These are phyloP conservation scores for Cladorrhinum samala DNA, from an alignment of 495 filamentous ascomycete genomes.

Conservation along the genomic window DNA sequence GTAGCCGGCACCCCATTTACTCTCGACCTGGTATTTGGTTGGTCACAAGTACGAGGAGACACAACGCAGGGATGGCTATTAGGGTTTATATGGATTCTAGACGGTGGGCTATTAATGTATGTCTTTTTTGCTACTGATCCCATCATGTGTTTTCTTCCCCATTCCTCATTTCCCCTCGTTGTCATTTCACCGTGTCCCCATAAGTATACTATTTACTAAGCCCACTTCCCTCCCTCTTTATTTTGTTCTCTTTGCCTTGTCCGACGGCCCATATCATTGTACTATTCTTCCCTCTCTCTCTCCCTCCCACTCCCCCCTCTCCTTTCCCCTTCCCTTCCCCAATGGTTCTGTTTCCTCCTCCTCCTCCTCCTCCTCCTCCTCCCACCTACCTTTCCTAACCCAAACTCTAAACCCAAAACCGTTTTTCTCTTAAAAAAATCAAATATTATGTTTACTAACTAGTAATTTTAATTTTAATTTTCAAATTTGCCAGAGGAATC, in stretches of 20 bases:
- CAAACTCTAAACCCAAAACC: not conserved
- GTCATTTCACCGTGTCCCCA: too few species aligned
- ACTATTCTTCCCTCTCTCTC: conserved; percentile 33
- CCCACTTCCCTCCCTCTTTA: too few species aligned
- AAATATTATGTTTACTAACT: not conserved
- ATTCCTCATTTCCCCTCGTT: too few species aligned
- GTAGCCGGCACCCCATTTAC: conserved; percentile 71
- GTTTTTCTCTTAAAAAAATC: not conserved
- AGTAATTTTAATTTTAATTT: too few species aligned
- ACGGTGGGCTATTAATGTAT: conserved; percentile 65
- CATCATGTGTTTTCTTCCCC: too few species aligned
- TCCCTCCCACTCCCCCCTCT: conserved; percentile 20
- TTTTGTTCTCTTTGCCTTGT: too few species aligned
- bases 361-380: conserved; percentile 1
- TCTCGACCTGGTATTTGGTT: conserved; percentile 68
- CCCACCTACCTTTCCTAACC: not conserved
- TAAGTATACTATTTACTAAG: too few species aligned
- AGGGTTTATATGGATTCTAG: conserved; percentile 79
- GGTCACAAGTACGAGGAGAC: conserved; percentile 79
- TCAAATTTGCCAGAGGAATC: conserved; percentile 68
- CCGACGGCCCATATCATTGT: too few species aligned
- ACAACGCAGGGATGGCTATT: conserved; percentile 89
- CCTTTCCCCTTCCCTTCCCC: not conserved
- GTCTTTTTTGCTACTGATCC: too few species aligned
- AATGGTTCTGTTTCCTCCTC: not conserved